These are phyloP conservation scores for Melanomma pulvis-pyrius DNA, from an alignment of 495 filamentous ascomycete genomes.

Conservation along the genomic window DNA sequence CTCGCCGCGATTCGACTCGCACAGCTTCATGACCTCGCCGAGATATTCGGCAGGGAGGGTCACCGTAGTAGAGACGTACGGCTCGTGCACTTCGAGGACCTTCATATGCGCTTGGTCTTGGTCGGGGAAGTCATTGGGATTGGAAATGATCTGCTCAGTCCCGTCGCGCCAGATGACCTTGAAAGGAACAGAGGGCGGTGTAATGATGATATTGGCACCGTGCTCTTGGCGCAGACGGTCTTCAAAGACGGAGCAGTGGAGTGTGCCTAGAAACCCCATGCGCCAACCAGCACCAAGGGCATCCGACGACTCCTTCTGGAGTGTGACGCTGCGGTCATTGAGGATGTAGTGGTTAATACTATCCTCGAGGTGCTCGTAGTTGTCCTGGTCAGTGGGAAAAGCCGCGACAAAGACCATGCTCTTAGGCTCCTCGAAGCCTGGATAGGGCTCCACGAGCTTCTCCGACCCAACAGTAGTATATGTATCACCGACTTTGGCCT, in stretches of 20 bases:
- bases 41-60: conserved; percentile 93
- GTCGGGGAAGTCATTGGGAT: conserved; percentile 85
- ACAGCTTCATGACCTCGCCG: conserved; percentile 92
- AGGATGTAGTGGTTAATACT: conserved; percentile 91
- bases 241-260: conserved; percentile 98
- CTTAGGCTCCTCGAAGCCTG: conserved; percentile 96
- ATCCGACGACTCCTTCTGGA: conserved; percentile 91
- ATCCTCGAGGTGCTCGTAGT: conserved; percentile 86
- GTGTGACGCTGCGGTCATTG: conserved; percentile 91
- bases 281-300: conserved; percentile 93
- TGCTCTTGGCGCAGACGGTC: conserved; percentile 95
- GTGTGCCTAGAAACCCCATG: conserved; percentile 89
- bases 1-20: conserved; percentile 82
- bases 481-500: conserved; percentile 95
- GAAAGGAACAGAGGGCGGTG: conserved; percentile 90
- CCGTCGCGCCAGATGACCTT: conserved; percentile 79
- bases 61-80: conserved; percentile 82
- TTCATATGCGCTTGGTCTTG: conserved; percentile 60
- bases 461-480: conserved; percentile 84
- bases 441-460: conserved; percentile 73
- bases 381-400: conserved; percentile 85
- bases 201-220: conserved; percentile 94
- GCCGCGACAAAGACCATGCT: conserved; percentile 99
- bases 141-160: conserved; percentile 72
- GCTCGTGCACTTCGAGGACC: conserved; percentile 74